phyloP scores from a whole-genome alignment of 805 yeast genomes.

The Metschnikowia lochheadii region DNA sequence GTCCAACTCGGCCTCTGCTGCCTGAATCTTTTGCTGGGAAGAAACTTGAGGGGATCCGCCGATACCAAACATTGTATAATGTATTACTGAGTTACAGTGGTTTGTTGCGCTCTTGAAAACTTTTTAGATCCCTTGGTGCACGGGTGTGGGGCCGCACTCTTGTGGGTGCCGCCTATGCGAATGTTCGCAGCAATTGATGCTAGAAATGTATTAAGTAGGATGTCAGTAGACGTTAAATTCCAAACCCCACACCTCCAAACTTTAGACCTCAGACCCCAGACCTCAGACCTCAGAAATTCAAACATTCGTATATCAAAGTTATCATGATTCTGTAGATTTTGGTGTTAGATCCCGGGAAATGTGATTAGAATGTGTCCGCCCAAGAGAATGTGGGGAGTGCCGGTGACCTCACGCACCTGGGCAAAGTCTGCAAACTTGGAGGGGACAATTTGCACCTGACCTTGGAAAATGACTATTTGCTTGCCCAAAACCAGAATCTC shows the following conservation, averaged over 20 bases:
- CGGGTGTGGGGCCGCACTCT: conserved; percentile 7
- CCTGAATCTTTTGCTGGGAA: conserved; percentile 72
- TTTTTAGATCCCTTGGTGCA: conserved; percentile 10
- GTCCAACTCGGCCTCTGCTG: conserved; percentile 96
- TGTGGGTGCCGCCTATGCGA: not conserved
- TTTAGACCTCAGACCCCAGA: too few relatives aligned
- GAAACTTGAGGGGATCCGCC: conserved; percentile 69
- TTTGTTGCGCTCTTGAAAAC: conserved; percentile 10
- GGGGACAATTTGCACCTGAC: conserved; percentile 30
- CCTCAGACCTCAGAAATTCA: too few relatives aligned
- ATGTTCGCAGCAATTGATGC: conserved; percentile 1
- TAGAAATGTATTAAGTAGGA: not conserved
- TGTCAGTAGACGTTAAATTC: not conserved
- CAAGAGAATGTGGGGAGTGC: conserved; percentile 23
- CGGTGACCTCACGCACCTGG: conserved; percentile 16
- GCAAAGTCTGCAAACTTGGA: conserved; percentile 27
- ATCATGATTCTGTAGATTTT: too few relatives aligned
- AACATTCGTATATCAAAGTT: too few relatives aligned
- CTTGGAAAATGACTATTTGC: conserved; percentile 36
- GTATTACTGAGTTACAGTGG: not conserved
- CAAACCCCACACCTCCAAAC: too few relatives aligned
- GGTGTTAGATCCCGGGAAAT: conserved; percentile 30
- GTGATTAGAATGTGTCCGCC: conserved; percentile 36
- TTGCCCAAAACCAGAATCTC: conserved; percentile 31
- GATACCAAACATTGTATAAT: conserved; percentile 59